These are phyloP conservation scores for Lactifluus echinatus DNA, from an alignment of 768 basidiomycete species.

Conservation along the genomic window DNA sequence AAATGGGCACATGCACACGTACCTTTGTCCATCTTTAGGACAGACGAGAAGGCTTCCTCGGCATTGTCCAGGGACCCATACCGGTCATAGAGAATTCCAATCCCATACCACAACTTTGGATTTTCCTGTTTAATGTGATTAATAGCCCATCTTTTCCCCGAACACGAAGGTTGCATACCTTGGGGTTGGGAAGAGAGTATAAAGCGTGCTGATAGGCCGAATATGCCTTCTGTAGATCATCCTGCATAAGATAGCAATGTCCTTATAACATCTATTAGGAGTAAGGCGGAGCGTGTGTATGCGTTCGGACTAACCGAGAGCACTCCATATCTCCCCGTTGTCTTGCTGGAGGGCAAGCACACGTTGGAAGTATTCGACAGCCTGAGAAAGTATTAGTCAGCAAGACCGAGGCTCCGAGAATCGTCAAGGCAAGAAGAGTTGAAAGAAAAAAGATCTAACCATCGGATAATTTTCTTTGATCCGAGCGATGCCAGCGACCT, in stretches of 20 bases:
- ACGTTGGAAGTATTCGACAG: constrained; percentile 93
- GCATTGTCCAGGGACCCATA: constrained; percentile 98
- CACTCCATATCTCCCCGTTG: constrained; percentile 98
- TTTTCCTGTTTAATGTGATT: constrained; percentile 52
- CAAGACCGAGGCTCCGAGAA: constrained; percentile 13
- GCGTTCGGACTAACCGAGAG: constrained; percentile 54
- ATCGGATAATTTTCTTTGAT: constrained; percentile 97
- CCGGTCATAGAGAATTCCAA: constrained; percentile 97
- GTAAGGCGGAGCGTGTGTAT: constrained; percentile 13
- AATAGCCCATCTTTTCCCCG: constrained; percentile 7
- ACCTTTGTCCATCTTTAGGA: constrained; percentile 97
- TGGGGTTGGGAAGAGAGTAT: constrained; percentile 91
- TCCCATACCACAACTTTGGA: constrained; percentile 98
- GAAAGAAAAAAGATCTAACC: constrained; percentile 42
- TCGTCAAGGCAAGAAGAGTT: constrained; percentile 5
- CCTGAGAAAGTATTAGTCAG: constrained; percentile 40
- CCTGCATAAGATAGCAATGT: constrained; percentile 98
- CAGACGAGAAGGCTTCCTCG: constrained; percentile 95
- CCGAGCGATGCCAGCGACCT: constrained; percentile 93
- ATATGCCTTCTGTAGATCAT: constrained; percentile 97
- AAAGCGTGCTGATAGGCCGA: constrained; percentile 97
- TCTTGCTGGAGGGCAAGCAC: constrained; percentile 86
- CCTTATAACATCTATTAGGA: constrained; percentile 38
- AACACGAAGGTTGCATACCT: constrained; percentile 40
- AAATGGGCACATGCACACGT: not conserved